phyloP scores from a whole-genome alignment of 2,329 filamentous ascomycete species.

The Onygena corvina region DNA sequence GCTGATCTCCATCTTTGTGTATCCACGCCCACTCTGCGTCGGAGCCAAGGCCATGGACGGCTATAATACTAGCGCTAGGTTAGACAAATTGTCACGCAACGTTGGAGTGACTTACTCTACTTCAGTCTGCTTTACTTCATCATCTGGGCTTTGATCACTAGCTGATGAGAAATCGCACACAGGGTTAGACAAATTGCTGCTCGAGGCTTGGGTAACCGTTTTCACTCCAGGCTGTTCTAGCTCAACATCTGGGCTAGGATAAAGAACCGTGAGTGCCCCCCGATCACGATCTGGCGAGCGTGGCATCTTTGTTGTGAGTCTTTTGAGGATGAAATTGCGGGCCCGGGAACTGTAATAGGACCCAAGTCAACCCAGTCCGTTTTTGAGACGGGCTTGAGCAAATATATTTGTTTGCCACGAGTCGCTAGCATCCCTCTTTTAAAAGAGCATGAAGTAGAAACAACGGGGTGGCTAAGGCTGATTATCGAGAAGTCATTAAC shows the following conservation, averaged over 20 bases:
- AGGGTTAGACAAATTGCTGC: neutral
- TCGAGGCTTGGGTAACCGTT: neutral
- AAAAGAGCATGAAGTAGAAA: too few species aligned
- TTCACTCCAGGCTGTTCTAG: neutral
- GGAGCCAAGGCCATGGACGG: neutral
- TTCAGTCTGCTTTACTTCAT: neutral
- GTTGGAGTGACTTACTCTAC: neutral
- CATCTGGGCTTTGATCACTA: neutral
- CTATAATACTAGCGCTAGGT: neutral
- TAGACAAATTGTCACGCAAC: neutral
- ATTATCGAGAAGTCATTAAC: too few species aligned
- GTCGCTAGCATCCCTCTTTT: too few species aligned
- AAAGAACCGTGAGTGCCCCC: neutral
- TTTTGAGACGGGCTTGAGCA: too few species aligned
- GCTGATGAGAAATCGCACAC: too few species aligned
- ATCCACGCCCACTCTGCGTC: neutral
- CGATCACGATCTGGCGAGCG: neutral
- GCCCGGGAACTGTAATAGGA: too few species aligned
- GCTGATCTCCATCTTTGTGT: neutral
- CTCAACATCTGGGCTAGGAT: neutral
- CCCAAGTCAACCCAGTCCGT: too few species aligned
- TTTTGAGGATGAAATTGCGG: too few species aligned
- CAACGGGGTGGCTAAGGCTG: too few species aligned
- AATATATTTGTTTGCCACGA: too few species aligned
- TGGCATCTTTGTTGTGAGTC: too few species aligned